Base-by-base conservation (phyloP, 495 filamentous ascomycete genomes). In the Neurospora sp. region DNA sequence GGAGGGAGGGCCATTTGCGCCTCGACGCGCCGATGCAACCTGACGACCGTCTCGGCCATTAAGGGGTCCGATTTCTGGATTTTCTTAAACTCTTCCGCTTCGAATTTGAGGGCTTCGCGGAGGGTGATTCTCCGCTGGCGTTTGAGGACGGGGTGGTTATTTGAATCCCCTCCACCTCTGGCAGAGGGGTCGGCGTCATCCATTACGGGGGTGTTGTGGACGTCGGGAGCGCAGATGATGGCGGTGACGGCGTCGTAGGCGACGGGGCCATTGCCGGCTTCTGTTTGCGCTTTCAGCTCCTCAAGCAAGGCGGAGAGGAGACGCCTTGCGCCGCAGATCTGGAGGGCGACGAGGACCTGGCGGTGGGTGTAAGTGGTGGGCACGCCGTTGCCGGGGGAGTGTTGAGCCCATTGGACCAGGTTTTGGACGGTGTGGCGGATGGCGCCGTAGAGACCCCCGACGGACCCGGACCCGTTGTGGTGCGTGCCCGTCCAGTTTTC, bases 361-460 rank as follows among this genome's bases (percentile, higher is more conserved):
- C 91, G 89, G 78, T 95, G 92, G 0, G 92, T 93, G 81, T 97
- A 98, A 16, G 86, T 85, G 1, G 91, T 88, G 9, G 93, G 91
- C 44, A 90, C 88, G 72, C 88, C 87, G 73, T 86, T 90, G 27
- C 91, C 83, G 9, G 87, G 87, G 0, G 88, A 86, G 70, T 88
- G 86, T 5, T 90, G 81, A 53, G 86, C 89, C 96, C 95, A 98
- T 20, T 89, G 82, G 2, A 92, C 83, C 0, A 97, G 87, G 6
- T 84, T 84, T 69, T 91, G 89, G 9, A 97, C 82, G 1, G 90
- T 89, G 69, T 87, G 83, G 42, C 91, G 85, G 65, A 96, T 79
- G 38, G 88, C 85, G n/a, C 85, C 84, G 4, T 83, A 74, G 4
- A 96, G 78, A 3, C 92, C 91, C 18, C 89, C 90, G 48, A 83